Evolutionary conservation across 1,284 basidiomycete genomes (phyloP), one percentile per base, ranked within the genome.

Genomic region (Austroboletus novae-zelandiae): DNA sequence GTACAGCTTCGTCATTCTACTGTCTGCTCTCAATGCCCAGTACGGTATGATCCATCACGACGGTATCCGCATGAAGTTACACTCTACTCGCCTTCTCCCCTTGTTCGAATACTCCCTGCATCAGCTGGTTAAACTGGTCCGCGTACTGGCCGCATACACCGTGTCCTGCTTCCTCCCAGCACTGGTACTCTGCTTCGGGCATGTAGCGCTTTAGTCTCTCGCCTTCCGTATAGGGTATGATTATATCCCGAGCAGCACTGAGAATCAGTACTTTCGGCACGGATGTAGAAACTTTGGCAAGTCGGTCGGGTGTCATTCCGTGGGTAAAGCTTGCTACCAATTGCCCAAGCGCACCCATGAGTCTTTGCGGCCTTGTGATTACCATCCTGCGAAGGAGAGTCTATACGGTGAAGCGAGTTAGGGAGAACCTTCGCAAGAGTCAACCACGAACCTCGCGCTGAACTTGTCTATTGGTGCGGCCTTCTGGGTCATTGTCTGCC

Each of bases 301-400:
- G 75, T 1, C 80, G 77, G 0, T 74, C 75, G 0, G 78, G 71
- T 3, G 75, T 67, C 47, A 94, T 83, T 48, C 77, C 63, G 63
- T 94, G 92, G 0, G 84, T 86, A 4, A 89, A 53, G 0, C 69
- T 87, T 0, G 92, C 89, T 6, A 71, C 74, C 78, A 91, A 84
- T 64, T 94, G 91, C 3, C 86, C 89, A 3, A 94, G 53, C 17
- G 80, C 72, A 0, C 91, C 91, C 13, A 80, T 59, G 34, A 84
- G 64, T 0, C 72, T 72, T 57, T 91, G 91, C 1, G 79, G 77
- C 11, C 76, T 79, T 1, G 82, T 83, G 4, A 83, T 71, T 2
- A 69, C 59, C 40, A 83, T 72, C 17, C 87, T 84, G 40, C 70
- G 72, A 31, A 74, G 65, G 57, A 84, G 25, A 67, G 68, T 75